These are phyloP conservation scores for Rutstroemia sp. DNA, from an alignment of 2,329 filamentous ascomycete species.

Conservation along the genomic window DNA sequence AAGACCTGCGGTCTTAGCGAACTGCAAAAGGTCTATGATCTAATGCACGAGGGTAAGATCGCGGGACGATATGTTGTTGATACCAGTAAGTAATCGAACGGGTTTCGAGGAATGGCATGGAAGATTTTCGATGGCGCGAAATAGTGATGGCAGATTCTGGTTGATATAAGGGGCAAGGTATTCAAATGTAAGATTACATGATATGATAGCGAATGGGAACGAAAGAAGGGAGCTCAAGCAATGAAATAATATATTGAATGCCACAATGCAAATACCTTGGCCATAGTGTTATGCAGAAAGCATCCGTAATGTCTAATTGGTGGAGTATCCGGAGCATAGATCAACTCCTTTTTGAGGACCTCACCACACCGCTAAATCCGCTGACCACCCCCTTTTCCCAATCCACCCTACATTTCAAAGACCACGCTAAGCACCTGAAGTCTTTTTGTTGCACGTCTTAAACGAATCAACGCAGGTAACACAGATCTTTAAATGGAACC, in stretches of 20 bases:
- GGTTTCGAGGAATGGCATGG: background rate
- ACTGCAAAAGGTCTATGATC: constrained; percentile 70
- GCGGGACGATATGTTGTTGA: constrained; percentile 76
- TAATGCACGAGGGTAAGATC: constrained; percentile 65
- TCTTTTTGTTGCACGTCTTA: constrained; percentile 5
- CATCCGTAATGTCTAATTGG: too few relatives aligned
- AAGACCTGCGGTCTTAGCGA: constrained; percentile 78
- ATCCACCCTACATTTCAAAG: background rate
- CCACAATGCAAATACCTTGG: background rate
- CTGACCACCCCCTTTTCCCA: background rate
- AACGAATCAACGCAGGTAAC: background rate
- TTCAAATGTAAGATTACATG: background rate
- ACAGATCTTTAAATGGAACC: background rate
- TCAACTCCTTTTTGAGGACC: background rate
- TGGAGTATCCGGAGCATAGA: too few relatives aligned
- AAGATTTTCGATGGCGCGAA: background rate
- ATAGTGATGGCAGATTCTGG: background rate
- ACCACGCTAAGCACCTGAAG: background rate
- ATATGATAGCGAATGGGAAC: background rate
- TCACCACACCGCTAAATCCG: background rate
- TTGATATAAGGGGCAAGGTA: background rate
- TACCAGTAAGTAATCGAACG: constrained; percentile 49
- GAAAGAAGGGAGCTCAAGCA: background rate
- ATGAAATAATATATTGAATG: background rate
- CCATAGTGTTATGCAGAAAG: background rate